These are phyloP conservation scores for Metschnikowia koreensis DNA, from an alignment of 805 yeast genomes.

Conservation along the genomic window DNA sequence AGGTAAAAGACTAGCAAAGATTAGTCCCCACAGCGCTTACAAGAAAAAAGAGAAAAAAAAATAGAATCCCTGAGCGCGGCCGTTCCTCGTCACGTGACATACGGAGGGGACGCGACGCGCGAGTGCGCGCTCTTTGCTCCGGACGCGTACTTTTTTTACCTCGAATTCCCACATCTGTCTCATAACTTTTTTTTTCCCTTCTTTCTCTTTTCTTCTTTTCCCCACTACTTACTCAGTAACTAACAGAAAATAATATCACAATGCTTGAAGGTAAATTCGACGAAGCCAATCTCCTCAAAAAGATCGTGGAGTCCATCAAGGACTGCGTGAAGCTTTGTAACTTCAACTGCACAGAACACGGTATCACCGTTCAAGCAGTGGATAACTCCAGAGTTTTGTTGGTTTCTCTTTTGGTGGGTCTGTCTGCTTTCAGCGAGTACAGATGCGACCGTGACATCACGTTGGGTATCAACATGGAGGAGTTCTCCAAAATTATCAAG, in stretches of 20 bases:
- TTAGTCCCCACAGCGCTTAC: too few species aligned
- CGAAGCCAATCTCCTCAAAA: constrained; percentile 87
- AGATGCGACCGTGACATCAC: constrained; percentile 94
- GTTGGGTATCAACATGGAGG: constrained; percentile 84
- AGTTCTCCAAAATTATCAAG: constrained; percentile 83
- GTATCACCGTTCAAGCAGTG: constrained; percentile 94
- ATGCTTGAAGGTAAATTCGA: constrained; percentile 98
- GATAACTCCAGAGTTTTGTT: constrained; percentile 95
- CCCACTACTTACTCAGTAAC: neutral
- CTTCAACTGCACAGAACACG: constrained; percentile 93
- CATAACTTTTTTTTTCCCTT: too few species aligned
- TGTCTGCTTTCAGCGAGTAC: constrained; percentile 84
- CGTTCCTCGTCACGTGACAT: neutral
- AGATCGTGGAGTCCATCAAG: constrained; percentile 88
- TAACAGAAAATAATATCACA: neutral
- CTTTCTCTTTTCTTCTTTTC: neutral
- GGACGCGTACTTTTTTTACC: neutral
- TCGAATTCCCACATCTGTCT: neutral
- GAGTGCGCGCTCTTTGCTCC: neutral
- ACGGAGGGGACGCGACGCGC: neutral
- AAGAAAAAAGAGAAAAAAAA: too few species aligned
- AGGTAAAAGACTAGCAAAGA: too few species aligned
- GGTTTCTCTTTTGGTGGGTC: constrained; percentile 83
- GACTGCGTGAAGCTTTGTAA: constrained; percentile 94
- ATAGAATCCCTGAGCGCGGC: too few species aligned